Percentiles rank a stretch among this genome's conserved stretches.
Conservation (phyloP, 139 green algal species). For the Asterochloris sp. region DNA sequence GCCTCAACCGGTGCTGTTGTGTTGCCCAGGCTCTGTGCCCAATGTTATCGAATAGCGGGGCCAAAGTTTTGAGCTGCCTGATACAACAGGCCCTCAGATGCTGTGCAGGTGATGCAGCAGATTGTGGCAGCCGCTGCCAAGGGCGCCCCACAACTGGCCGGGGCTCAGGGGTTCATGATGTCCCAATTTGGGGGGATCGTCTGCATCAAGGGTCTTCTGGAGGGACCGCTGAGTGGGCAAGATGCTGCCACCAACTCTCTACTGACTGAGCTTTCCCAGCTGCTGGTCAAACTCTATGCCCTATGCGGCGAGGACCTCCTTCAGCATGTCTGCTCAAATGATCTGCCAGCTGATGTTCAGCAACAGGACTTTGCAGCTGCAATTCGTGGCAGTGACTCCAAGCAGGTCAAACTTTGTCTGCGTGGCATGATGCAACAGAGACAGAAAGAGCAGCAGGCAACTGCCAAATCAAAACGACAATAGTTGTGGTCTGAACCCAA, state of each 20-base stretch:
- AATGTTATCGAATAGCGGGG: not conserved
- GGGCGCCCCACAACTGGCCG: conserved; percentile 19
- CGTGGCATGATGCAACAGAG: no score
- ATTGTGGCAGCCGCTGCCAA: conserved; percentile 4
- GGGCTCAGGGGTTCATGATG: conserved; percentile 50
- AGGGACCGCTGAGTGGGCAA: conserved; percentile 39
- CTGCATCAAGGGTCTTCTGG: conserved; percentile 48
- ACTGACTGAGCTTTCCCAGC: conserved; percentile 51
- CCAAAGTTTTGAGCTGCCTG: not conserved
- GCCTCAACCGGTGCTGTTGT: not conserved
- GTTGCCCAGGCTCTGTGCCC: not conserved
- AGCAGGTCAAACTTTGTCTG: no score
- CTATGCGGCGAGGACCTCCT: conserved; percentile 47
- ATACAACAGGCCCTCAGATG: not conserved
- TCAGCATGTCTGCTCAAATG: conserved; percentile 39
- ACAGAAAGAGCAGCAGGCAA: no score
- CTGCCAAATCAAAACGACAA: no score
- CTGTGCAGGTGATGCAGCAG: conserved; percentile 11
- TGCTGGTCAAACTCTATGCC: conserved; percentile 53
- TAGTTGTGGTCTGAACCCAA: no score
- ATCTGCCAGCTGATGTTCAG: conserved; percentile 35
- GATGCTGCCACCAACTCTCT: conserved; percentile 65
- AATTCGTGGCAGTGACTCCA: no score
- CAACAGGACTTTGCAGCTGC: no score
- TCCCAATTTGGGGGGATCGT: conserved; percentile 55